Conservation (phyloP, 1,284 basidiomycete species). For the Malassezia yamatoensis region DNA sequence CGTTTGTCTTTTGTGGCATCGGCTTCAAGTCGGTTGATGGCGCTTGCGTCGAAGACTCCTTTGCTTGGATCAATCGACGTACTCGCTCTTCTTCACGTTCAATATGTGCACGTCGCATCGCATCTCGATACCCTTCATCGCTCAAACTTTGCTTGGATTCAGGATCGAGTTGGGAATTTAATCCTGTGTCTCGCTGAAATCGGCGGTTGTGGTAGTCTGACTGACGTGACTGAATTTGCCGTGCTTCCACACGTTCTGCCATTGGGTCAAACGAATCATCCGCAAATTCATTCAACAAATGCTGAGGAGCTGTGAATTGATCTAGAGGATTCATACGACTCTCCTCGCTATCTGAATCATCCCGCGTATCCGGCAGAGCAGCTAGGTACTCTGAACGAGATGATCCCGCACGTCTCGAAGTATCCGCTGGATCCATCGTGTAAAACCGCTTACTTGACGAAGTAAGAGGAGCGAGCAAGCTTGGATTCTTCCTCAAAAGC, state of each 20-base stretch:
- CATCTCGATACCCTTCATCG: constrained; percentile 80
- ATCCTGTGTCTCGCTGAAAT: constrained; percentile 53
- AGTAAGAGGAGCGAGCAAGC: too few relatives aligned
- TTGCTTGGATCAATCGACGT: constrained; percentile 70
- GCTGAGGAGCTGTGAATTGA: constrained; percentile 69
- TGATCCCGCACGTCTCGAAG: neutral
- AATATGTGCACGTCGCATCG: constrained; percentile 80
- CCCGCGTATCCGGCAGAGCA: constrained; percentile 27
- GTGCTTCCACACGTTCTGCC: constrained; percentile 76
- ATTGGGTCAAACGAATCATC: constrained; percentile 85
- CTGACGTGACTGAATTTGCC: constrained; percentile 86
- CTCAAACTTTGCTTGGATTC: constrained; percentile 56
- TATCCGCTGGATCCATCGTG: constrained; percentile 26
- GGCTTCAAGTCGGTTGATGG: constrained; percentile 49
- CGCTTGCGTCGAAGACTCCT: constrained; percentile 55
- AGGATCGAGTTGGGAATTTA: constrained; percentile 27
- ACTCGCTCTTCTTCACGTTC: constrained; percentile 89
- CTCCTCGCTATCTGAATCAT: constrained; percentile 16
- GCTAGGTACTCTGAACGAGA: constrained; percentile 25
- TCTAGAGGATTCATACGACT: constrained; percentile 37
- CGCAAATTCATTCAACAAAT: constrained; percentile 85
- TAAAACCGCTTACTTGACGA: too few relatives aligned
- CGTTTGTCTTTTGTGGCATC: neutral
- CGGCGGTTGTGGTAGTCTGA: constrained; percentile 89
- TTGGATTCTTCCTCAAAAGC: too few relatives aligned